These are phyloP conservation scores for Talaromyces sp. DNA, from an alignment of 2,329 filamentous ascomycete genomes.

Conservation along the genomic window DNA sequence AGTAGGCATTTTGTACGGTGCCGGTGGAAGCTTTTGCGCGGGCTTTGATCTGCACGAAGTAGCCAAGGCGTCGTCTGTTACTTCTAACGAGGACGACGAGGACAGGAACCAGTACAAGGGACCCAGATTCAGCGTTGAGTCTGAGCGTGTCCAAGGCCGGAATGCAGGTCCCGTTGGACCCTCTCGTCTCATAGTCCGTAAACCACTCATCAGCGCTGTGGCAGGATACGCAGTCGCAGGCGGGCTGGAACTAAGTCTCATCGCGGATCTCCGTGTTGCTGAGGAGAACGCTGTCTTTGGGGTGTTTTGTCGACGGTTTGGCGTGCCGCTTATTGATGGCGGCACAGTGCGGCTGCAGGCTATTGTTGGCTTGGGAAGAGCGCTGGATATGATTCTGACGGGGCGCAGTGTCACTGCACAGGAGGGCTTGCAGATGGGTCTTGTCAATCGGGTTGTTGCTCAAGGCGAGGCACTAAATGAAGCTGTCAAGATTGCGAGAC, in stretches of 20 bases:
- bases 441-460: constrained; percentile 50
- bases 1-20: constrained; percentile 49
- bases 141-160: constrained; percentile 27
- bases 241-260: constrained; percentile 49
- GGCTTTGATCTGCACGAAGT: constrained; percentile 50
- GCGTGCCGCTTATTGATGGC: constrained; percentile 49
- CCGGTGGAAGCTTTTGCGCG: constrained; percentile 48
- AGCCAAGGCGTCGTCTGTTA: constrained; percentile 18
- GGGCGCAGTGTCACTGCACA: constrained; percentile 46
- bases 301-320: constrained; percentile 52
- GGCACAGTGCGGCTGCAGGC: constrained; percentile 51
- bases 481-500: constrained; percentile 44
- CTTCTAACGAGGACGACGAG: neutral
- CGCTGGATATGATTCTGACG: constrained; percentile 55
- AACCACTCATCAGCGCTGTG: constrained; percentile 51
- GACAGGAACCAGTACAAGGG: constrained; percentile 6
- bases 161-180: constrained; percentile 50
- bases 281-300: constrained; percentile 53
- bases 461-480: constrained; percentile 48
- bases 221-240: constrained; percentile 52
- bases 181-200: constrained; percentile 46
- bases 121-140: constrained; percentile 12
- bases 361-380: constrained; percentile 49
- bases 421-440: constrained; percentile 49
- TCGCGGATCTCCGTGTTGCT: constrained; percentile 51